Percentiles rank a stretch among this genome's conserved stretches.
phyloP scores from a whole-genome alignment of 2,329 filamentous ascomycete genomes.

The Botryotinia narcissicola region DNA sequence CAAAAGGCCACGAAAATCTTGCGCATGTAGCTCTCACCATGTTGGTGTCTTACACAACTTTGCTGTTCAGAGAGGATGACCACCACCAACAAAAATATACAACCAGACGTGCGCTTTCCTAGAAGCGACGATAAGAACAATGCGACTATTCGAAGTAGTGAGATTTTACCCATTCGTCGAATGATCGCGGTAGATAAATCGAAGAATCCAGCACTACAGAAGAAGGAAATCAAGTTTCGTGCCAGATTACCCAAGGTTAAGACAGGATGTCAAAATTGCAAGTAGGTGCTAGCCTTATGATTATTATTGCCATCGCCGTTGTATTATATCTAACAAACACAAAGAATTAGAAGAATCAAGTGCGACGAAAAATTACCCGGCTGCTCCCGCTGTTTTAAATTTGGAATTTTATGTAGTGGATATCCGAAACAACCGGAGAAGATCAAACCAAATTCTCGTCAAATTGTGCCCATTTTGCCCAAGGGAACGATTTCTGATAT shows the following conservation, averaged over 20 bases:
- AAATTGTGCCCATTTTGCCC: slow-evolving; percentile 9
- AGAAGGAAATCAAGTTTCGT: slow-evolving; percentile 12
- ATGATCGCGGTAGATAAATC: background rate
- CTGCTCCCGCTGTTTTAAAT: slow-evolving; percentile 26
- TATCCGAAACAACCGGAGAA: slow-evolving; percentile 21
- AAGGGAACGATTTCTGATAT: background rate
- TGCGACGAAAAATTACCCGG: slow-evolving; percentile 29
- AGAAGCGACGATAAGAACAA: background rate
- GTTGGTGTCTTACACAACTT: background rate
- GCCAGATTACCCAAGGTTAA: slow-evolving; percentile 19
- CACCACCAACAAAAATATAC: slow-evolving; percentile 1
- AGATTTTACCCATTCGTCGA: background rate
- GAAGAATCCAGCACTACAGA: background rate
- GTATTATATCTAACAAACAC: background rate
- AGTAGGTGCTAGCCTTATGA: slow-evolving; percentile 18
- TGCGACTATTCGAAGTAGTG: background rate
- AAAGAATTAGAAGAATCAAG: slow-evolving; percentile 46
- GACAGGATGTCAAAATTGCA: slow-evolving; percentile 24
- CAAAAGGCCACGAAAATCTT: background rate
- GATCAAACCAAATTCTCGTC: background rate
- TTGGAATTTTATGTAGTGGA: slow-evolving; percentile 27
- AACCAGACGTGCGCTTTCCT: background rate
- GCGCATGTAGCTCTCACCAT: background rate
- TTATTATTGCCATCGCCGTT: background rate
- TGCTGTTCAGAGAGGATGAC: background rate